Evolutionary conservation across 495 filamentous ascomycete genomes (phyloP), one percentile per base, ranked within the genome.

Genomic region (Penicillium bovifimosum): DNA sequence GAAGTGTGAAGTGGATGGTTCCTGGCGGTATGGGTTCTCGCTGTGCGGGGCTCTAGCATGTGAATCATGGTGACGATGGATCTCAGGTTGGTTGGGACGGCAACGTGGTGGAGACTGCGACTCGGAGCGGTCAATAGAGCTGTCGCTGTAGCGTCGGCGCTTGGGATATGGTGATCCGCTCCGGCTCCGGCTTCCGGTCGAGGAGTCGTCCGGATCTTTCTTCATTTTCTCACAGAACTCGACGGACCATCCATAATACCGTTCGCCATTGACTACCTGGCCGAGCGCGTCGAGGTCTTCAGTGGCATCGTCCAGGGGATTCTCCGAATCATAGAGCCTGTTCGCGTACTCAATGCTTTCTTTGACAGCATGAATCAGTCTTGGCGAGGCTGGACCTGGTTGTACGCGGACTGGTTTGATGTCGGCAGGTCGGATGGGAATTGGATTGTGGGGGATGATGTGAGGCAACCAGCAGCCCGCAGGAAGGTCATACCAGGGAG

Each of bases 231-330:
- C 77, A 69, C 88, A 95, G 56, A 95, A 96, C 7, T 72, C 68
- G 39, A 77, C 80, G 11, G 86, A 90, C 90, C 90, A 96, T 33
- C 88, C 90, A 62, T 93, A 93, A 61, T 95, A 95, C 7, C 82
- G 84, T 29, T 92, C 83, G 7, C 83, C 82, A n/a, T 69, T 60
- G 9, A 90, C 68, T 7, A 73, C 65, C 63, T 91, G 86, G 14
- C 91, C 90, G 26, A 95, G 73, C 51, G 84, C 81, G 59, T 90
- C 84, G 16, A 91, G 73, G 46, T 91, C 86, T 9, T 67, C 49
- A n/a, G 65, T 40, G 18, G 62, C 60, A 18, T 65, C 65, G 18
- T 73, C 72, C 5, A 69, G 62, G 31, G 74, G 72, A 3, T 69
- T 62, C 31, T 75, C 56, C 2, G 56, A 54, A 1, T 54, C 65